These are phyloP conservation scores for Spergularia bocconei DNA, from an alignment of 148 eudicot genomes.

Conservation along the genomic window DNA sequence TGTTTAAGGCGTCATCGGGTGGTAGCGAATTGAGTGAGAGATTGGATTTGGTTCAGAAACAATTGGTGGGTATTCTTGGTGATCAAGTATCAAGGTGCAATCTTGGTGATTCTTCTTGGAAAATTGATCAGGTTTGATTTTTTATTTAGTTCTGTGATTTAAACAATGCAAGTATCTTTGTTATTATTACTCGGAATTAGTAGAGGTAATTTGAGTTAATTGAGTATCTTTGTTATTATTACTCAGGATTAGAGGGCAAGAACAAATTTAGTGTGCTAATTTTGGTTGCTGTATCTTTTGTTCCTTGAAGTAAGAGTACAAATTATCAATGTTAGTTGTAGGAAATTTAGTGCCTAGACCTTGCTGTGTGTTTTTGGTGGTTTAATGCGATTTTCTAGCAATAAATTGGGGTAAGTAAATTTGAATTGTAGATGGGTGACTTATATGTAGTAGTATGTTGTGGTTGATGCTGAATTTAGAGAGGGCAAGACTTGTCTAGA, in stretches of 20 bases:
- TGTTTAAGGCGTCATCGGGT: conserved; percentile 34
- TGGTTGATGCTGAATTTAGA: not conserved
- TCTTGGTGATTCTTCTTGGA: conserved; percentile 46
- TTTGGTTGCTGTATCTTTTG: no score
- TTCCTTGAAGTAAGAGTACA: no score
- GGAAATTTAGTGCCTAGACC: not conserved
- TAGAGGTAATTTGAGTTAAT: no score
- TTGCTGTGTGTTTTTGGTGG: not conserved
- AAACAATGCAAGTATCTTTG: no score
- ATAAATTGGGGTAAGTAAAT: not conserved
- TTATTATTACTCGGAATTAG: no score
- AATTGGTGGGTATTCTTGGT: conserved; percentile 32
- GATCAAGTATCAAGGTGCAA: conserved; percentile 37
- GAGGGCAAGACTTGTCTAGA: no score
- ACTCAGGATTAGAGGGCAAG: no score
- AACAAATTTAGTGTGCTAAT: no score
- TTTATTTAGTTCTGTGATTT: not conserved
- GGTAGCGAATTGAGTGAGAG: conserved; percentile 37
- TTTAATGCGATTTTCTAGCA: not conserved
- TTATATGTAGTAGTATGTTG: not conserved
- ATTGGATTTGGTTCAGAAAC: conserved; percentile 41
- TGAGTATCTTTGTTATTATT: no score
- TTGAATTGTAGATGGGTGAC: no score
- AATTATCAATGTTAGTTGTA: no score
- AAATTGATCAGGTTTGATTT: conserved; percentile 50